A percentile compares a stretch with the other conserved stretches of the same genome.
These are phyloP conservation scores for Cladorrhinum sp. DNA, from an alignment of 2,329 filamentous ascomycete species.

Conservation along the genomic window DNA sequence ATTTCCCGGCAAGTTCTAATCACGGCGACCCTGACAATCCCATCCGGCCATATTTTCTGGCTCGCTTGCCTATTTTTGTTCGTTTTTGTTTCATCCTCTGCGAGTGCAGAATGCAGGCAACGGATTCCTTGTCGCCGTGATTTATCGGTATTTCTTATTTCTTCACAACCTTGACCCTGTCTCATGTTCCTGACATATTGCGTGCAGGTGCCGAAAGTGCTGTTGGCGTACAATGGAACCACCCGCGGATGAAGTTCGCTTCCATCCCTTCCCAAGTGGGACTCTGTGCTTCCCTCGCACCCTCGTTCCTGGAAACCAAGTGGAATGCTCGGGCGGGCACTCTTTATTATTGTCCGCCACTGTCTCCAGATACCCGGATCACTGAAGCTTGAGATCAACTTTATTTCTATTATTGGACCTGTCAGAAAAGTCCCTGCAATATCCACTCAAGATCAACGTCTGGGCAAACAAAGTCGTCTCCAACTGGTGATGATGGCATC, in stretches of 20 bases:
- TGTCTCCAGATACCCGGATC: constrained; percentile 26
- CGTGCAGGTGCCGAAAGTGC: constrained; percentile 9
- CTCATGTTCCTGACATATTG: constrained; percentile 15
- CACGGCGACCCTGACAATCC: constrained; percentile 1
- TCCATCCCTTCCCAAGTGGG: constrained; percentile 17
- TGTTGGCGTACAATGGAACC: constrained; percentile 1
- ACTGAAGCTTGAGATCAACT: constrained; percentile 17
- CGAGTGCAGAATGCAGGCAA: background rate
- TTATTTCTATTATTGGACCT: constrained; percentile 27
- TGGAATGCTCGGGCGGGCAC: constrained; percentile 7
- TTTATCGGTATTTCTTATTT: background rate
- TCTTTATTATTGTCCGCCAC: constrained; percentile 9
- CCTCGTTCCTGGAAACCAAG: constrained; percentile 21
- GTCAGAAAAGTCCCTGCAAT: constrained; percentile 8
- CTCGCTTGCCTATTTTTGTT: constrained; percentile 1
- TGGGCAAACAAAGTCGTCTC: background rate
- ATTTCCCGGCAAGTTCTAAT: background rate
- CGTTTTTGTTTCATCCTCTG: background rate
- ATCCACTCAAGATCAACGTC: background rate
- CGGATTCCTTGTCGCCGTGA: background rate
- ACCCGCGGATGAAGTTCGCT: background rate
- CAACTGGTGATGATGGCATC: background rate
- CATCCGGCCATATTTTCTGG: background rate
- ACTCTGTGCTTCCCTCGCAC: constrained; percentile 16
- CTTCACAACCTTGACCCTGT: background rate